phyloP scores from a whole-genome alignment of 2,329 filamentous ascomycete genomes.

The Botryosphaeria dothidea region DNA sequence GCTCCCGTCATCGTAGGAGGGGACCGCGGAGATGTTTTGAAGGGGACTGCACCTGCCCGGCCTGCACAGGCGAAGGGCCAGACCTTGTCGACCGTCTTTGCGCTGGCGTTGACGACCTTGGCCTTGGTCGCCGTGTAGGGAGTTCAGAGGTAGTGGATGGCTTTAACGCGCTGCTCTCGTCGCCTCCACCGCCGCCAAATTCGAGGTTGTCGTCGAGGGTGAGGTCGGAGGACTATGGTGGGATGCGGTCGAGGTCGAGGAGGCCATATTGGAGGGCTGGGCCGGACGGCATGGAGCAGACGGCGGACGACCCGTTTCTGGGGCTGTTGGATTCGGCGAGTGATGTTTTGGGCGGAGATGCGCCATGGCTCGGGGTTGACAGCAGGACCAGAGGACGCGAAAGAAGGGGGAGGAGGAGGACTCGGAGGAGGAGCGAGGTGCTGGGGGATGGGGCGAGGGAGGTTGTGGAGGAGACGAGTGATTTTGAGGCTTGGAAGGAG shows the following conservation, averaged over 20 bases:
- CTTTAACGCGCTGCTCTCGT: too few relatives aligned
- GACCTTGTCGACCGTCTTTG: slow-evolving; percentile 1
- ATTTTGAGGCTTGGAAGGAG: background rate
- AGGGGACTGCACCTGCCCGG: background rate
- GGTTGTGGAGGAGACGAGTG: background rate
- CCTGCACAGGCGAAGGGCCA: background rate
- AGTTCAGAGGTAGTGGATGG: background rate
- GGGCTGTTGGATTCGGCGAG: background rate
- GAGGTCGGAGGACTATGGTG: background rate
- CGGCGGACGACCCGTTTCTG: background rate
- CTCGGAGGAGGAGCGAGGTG: background rate
- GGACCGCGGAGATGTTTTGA: background rate
- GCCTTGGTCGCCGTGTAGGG: background rate
- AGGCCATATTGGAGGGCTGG: background rate
- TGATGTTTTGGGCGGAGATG: background rate
- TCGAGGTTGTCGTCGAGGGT: background rate
- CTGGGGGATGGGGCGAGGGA: background rate
- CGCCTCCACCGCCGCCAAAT: background rate
- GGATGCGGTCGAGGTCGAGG: background rate
- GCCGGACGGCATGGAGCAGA: background rate
- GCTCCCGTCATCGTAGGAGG: background rate
- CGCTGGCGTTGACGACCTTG: background rate
- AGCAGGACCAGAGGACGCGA: too few relatives aligned
- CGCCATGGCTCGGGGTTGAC: background rate
- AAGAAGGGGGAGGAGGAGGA: background rate